Evolutionary conservation across 1,139 yeast species (phyloP).

Genomic region (Candida sp.): DNA sequence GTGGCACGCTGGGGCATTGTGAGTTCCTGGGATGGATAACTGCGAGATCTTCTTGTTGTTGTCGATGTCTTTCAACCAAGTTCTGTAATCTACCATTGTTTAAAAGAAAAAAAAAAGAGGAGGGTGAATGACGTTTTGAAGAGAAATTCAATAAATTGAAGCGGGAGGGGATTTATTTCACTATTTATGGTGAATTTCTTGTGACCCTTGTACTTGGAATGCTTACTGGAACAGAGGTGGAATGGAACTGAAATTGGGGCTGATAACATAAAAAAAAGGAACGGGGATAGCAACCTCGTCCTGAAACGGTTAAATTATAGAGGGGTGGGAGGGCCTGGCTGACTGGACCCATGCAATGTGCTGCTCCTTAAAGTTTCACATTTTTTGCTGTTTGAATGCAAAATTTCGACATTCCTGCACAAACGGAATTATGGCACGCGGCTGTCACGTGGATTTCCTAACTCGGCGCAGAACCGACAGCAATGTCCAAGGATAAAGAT

Average conservation of each 20-base stretch:
- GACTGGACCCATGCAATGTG: background rate
- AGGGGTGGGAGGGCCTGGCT: no score
- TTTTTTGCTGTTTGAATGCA: background rate
- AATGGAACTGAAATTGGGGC: background rate
- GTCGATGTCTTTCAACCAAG: constrained; percentile 60
- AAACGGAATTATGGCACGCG: background rate
- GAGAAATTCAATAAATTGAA: background rate
- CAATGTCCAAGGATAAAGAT: background rate
- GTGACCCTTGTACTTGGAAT: background rate
- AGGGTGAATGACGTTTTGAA: background rate
- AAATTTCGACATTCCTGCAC: background rate
- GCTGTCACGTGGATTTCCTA: background rate
- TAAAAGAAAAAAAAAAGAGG: background rate
- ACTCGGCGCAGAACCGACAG: background rate
- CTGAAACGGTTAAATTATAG: background rate
- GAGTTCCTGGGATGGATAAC: constrained; percentile 80
- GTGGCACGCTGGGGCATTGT: constrained; percentile 78
- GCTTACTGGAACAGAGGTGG: no score
- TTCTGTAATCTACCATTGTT: constrained; percentile 42
- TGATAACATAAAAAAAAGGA: background rate
- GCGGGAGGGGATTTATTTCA: background rate
- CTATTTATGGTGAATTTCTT: background rate
- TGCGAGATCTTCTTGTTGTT: constrained; percentile 57
- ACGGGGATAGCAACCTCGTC: background rate
- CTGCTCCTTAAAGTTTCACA: background rate